Evolutionary conservation across 768 basidiomycete species (phyloP).

Genomic region (Lyophyllum semitale): DNA sequence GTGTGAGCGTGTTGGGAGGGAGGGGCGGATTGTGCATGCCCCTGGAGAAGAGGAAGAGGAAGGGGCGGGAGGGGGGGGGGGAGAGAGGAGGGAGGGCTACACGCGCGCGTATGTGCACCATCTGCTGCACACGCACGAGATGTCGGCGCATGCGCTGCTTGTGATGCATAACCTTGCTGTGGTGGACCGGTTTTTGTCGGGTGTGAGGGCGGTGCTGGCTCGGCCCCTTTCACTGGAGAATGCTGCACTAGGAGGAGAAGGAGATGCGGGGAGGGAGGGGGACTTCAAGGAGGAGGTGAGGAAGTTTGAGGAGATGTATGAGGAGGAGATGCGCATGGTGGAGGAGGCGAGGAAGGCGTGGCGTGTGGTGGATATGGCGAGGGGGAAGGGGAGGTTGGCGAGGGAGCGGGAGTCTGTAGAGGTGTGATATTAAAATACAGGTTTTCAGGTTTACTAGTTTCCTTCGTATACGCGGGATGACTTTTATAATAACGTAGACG

Average conservation of each 20-base stretch:
- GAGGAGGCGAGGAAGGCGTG: conserved; percentile 56
- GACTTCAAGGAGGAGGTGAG: conserved; percentile 48
- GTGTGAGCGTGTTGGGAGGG: conserved; percentile 49
- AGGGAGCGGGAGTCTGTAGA: conserved; percentile 65
- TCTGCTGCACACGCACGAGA: conserved; percentile 85
- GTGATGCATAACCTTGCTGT: conserved; percentile 76
- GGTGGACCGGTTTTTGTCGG: conserved; percentile 62
- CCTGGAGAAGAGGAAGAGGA: conserved; percentile 7
- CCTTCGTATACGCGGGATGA: too few relatives aligned
- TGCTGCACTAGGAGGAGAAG: not conserved
- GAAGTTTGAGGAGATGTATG: conserved; percentile 51
- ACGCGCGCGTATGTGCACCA: conserved; percentile 79
- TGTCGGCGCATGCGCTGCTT: conserved; percentile 80
- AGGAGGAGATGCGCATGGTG: conserved; percentile 43
- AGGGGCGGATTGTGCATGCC: conserved; percentile 44
- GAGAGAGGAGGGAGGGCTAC: conserved; percentile 31
- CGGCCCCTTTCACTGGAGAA: too few relatives aligned
- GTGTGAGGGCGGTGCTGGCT: conserved; percentile 47
- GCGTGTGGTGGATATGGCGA: conserved; percentile 65
- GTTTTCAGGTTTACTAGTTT: too few relatives aligned
- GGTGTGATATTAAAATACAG: too few relatives aligned
- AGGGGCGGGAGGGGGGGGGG: not conserved
- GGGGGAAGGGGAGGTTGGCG: conserved; percentile 75
- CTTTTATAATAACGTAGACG: too few relatives aligned
- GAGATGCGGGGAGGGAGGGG: conserved; percentile 2